Percentiles rank a stretch among this genome's conserved stretches.
Conservation (phyloP, 805 yeast genomes). For the Ogataea allantospora region DNA sequence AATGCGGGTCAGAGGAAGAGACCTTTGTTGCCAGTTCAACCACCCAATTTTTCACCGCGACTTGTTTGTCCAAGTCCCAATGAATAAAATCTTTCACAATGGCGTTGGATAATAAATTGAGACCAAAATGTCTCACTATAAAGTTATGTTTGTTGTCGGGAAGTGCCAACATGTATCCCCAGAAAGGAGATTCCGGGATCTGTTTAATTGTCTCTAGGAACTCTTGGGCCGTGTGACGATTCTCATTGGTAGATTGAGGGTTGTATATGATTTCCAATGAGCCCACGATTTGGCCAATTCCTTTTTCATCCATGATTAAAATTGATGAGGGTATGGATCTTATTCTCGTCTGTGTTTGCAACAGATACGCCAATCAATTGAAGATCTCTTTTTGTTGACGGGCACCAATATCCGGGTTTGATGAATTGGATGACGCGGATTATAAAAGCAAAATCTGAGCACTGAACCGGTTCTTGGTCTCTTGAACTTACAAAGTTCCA, state of each 20-base stretch:
- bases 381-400: constrained; percentile 1
- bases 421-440: background rate
- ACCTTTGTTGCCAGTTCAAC: constrained; percentile 69
- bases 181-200: constrained; percentile 80
- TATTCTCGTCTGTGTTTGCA: background rate
- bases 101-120: constrained; percentile 73
- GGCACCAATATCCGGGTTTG: background rate
- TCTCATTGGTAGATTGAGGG: constrained; percentile 57
- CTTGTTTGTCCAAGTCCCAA: constrained; percentile 52
- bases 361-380: background rate
- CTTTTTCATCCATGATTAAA: constrained; percentile 57
- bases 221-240: constrained; percentile 52
- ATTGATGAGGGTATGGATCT: background rate
- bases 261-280: constrained; percentile 78
- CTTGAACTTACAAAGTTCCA: background rate
- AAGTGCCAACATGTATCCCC: constrained; percentile 86
- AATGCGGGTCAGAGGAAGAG: constrained; percentile 74
- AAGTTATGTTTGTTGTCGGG: constrained; percentile 58
- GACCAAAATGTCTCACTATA: constrained; percentile 87
- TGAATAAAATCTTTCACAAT: constrained; percentile 57
- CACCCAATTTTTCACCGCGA: constrained; percentile 80
- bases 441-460: background rate
- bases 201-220: constrained; percentile 75
- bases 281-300: constrained; percentile 68
- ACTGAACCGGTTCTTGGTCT: background rate